Evolutionary conservation across 2,329 filamentous ascomycete genomes (phyloP), one percentile per base, ranked within the genome.

Genomic region (Cyphellophora attinorum): DNA sequence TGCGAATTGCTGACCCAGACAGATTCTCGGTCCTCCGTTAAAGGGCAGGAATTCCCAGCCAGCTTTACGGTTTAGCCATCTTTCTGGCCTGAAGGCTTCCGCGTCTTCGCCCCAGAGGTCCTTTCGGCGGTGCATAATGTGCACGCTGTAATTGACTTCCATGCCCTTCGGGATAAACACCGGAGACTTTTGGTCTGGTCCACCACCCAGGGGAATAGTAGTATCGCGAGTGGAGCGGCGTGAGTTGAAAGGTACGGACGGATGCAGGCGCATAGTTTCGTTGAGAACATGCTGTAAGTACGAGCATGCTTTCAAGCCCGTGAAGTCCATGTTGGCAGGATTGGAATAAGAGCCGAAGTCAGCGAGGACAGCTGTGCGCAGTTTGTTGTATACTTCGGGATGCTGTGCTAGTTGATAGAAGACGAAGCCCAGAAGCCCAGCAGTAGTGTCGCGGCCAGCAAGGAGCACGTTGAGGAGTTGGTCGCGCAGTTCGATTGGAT

Each of bases 21-120:
- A 49, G 13, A 45, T 49, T 6, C 46, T 41, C 15, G 45, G 44
- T n/a, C 48, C 48, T n/a, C 46, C 48, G 19, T 46, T 49, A 38
- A 50, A 48, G 3, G 48, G 47, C 10, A 49, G 19, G 32, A 41
- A 50, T 19, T 81, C 2, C 81, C 39, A 86, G 74, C 57, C 81
- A 84, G 51, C 84, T 81, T 19, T 81, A 64, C 28, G 81, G 77
- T 1, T 80, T 45, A 57, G 60, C 81, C 81, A 86, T 38, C 81
- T 66, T 31, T 84, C 79, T 1, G 81, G 81, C 39, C 64, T 66
- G 58, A 76, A 85, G 19, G 63, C 35, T 16, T 40, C 37, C 3
- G 38, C 46, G 28, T 49, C 46, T 2, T 38, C 33, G 11, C 46
- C 46, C 44, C 44, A 49, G 6, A 47, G 30, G 10, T 47, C 46